A percentile compares a stretch with the other conserved stretches of the same genome.
Conservation (phyloP, 352 stramenopile genomes). For the Thalassiosira livingstoniorum region DNA sequence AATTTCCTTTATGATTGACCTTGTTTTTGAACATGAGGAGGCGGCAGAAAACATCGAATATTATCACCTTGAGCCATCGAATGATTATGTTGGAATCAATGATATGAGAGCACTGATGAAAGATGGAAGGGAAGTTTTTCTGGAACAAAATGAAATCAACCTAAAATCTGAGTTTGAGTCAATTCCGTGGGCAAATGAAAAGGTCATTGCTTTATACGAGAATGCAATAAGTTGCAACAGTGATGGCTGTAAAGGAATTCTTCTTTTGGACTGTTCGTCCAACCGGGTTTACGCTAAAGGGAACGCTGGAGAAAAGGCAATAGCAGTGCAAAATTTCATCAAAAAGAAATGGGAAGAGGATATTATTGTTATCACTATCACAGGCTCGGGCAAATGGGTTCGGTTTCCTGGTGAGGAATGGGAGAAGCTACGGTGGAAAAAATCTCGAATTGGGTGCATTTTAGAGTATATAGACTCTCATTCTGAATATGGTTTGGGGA, state of each 20-base stretch:
- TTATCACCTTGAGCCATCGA: conserved; percentile 37
- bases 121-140: conserved; percentile 41
- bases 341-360: conserved; percentile 21
- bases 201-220: conserved; percentile 44
- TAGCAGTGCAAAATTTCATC: conserved; percentile 27
- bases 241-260: conserved; percentile 44
- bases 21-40: conserved; percentile 3
- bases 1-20: conserved; percentile 39
- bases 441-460: conserved; percentile 26
- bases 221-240: conserved; percentile 29
- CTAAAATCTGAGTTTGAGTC: neutral
- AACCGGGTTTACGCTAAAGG: conserved; percentile 24
- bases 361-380: conserved; percentile 44
- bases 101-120: conserved; percentile 41
- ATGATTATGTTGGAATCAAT: conserved; percentile 49
- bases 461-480: conserved; percentile 48
- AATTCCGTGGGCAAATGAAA: conserved; percentile 49
- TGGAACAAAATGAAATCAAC: conserved; percentile 52
- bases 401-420: conserved; percentile 26
- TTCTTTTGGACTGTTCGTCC: conserved; percentile 49
- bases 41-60: conserved; percentile 47
- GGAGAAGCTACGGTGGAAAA: conserved; percentile 24
- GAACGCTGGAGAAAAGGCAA: conserved; percentile 49
- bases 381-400: conserved; percentile 28
- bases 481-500: conserved; percentile 37